Base-by-base conservation (phyloP, 2,329 filamentous ascomycete genomes). In the Cercospora sp. region DNA sequence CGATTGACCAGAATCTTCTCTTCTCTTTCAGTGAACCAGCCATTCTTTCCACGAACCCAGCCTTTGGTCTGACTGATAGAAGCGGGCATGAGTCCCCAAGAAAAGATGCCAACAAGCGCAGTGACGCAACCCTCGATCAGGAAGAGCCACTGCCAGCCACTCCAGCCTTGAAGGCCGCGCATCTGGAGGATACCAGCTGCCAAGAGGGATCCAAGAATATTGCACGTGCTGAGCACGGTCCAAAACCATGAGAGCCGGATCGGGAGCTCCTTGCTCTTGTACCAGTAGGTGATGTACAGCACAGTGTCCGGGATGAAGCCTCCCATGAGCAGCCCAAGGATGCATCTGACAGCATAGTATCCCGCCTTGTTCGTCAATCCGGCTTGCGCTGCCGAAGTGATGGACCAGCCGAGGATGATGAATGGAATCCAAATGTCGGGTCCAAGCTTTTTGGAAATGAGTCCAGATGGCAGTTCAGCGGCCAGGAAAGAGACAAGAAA, bases 1-100 rank as follows among this genome's bases (percentile, higher is more conserved):
- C 87, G 81, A 71, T 89, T 90, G 28, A 90, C 86, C 69, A 89
- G 84, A 71, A 90, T 90, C 67, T 87, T 85, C 73, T 91, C 89
- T 74, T 92, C 88, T 1, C 82, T 82, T 74, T 90, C 89, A 2
- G 81, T 82, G 24, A 73, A 73, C 70, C 71, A 73, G 21, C 85
- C 86, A 87, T 32, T 85, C 86, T 77, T 90, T 90, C 89, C 89
- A 90, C 85, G 87, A 69, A 91, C 83, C 58, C 83, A 77, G 32
- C 85, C 84, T 77, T 73, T 67, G 16, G 90, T 92, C 61, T 88
- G 84, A 0, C 88, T 89, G 0, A 90, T 90, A 0, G 88, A 80
- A 3, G 81, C 77, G 0, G 81, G 80, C 57, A 83, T 74, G 26
- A 81, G 79, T 13, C 77, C 77, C 68, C 72, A 77, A 7, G 75